A percentile compares a stretch with the other conserved stretches of the same genome.
Evolutionary conservation across 2,329 filamentous ascomycete genomes (phyloP).

Genomic region (Emericellopsis cladophorae): DNA sequence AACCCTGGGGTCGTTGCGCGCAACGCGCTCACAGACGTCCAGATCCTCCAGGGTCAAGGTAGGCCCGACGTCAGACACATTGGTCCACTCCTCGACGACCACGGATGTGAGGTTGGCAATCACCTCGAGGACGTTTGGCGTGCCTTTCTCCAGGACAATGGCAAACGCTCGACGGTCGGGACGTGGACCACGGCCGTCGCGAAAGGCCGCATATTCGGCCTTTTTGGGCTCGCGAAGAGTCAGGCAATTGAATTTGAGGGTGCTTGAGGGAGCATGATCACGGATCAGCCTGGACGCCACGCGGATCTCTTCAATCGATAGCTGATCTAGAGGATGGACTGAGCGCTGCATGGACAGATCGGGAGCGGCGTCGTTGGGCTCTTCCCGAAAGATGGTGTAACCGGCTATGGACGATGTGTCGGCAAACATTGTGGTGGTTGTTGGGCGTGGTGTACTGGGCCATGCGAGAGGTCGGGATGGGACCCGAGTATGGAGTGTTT

Average conservation of each 20-base stretch:
- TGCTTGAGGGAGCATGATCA: constrained; percentile 17
- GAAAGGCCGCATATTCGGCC: constrained; percentile 47
- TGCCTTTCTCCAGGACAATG: constrained; percentile 30
- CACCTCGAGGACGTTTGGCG: constrained; percentile 31
- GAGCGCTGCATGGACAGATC: constrained; percentile 16
- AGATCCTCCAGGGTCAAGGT: constrained; percentile 68
- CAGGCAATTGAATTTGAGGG: constrained; percentile 45
- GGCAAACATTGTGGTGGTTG: constrained; percentile 21
- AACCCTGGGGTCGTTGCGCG: constrained; percentile 57
- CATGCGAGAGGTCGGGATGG: background rate
- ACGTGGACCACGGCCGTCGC: constrained; percentile 32
- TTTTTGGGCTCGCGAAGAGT: constrained; percentile 55
- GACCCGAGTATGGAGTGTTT: background rate
- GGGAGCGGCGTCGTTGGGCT: constrained; percentile 21
- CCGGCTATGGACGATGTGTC: constrained; percentile 30
- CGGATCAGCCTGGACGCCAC: constrained; percentile 34
- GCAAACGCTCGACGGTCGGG: constrained; percentile 35
- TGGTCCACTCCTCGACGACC: constrained; percentile 29
- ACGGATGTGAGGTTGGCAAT: constrained; percentile 32
- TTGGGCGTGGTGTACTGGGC: background rate
- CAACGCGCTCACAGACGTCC: constrained; percentile 57
- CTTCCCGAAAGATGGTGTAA: constrained; percentile 31
- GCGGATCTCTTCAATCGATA: constrained; percentile 41
- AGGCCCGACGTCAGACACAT: constrained; percentile 30
- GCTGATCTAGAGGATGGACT: constrained; percentile 32